Evolutionary conservation across 306 rosid species (phyloP), one percentile per base, ranked within the genome.

Genomic region (Vachellia pachyceras): DNA sequence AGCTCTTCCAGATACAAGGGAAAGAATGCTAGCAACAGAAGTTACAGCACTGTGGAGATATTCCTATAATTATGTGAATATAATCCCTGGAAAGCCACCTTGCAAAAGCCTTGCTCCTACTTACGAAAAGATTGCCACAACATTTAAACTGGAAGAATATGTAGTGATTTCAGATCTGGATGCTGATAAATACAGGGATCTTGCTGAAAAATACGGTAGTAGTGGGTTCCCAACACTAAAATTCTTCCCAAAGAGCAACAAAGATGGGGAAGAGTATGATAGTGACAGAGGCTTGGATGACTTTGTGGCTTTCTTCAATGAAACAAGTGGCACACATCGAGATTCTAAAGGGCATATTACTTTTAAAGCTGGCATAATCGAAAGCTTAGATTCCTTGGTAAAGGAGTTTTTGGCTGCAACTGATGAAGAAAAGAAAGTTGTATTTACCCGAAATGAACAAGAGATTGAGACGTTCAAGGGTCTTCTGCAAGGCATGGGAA

Each of bases 141-240:
- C 94, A 17, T 96, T 94, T 84, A 90, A 85, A 88, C 82, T 81
- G 77, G 99, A 96, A 64, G 89, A 81, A 25, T 81, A 76, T 44
- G 97, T 96, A 15, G 97, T 89, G 84, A 85, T 96, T 86, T 98
- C 97, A 65, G 93, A 96, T 82, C 77, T 96, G 76, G 99, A 96
- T 84, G 97, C 99, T 57, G 99, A 96, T 88, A 94, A 90, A 72
- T 83, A 92, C 86, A 94, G 72, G 85, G 97, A 92, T 82, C 84
- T 96, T 41, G 98, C 92, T 75, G 97, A 91, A 82, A 96, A 94
- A 94, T 94, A 86, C 68, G 98, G 89, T 46, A 88, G 94, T 69
- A 90, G 95, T 77, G 99, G 99, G 64, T 96, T 79, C 85, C 98
- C 98, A 47, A 90, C 99, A 15, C 85, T 96, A 86, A 96, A 96